Evolutionary conservation across 768 basidiomycete genomes (phyloP).

Genomic region (Galerina sulciceps): DNA sequence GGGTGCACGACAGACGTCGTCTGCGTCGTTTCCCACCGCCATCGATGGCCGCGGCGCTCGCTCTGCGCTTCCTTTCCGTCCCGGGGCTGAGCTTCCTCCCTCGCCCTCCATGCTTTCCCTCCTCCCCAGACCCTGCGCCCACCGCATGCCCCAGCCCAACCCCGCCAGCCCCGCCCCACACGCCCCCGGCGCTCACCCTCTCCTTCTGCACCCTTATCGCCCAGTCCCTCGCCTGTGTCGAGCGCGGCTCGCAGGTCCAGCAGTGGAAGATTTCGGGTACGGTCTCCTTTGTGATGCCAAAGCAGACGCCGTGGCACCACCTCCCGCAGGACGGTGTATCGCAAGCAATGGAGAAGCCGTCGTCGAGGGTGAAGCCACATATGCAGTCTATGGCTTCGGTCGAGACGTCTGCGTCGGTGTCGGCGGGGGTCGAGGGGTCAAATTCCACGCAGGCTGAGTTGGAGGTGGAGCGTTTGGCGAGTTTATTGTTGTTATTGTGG

Average conservation of each 20-base stretch:
- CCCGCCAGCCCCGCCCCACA: too few species aligned
- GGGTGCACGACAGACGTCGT: not conserved
- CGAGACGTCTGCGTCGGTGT: not conserved
- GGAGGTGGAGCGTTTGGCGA: not conserved
- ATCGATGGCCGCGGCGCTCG: too few species aligned
- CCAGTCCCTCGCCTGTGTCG: constrained; percentile 52
- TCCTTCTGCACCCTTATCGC: constrained; percentile 2
- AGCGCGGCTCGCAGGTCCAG: constrained; percentile 50
- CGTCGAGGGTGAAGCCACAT: constrained; percentile 73
- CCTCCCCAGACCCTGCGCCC: too few species aligned
- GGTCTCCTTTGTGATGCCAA: constrained; percentile 56
- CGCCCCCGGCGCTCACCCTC: too few species aligned
- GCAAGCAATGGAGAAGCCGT: constrained; percentile 86
- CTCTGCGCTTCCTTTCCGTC: too few species aligned
- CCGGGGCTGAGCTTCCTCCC: too few species aligned
- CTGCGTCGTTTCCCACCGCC: too few species aligned
- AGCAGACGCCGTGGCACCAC: constrained; percentile 87
- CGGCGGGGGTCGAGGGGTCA: too few species aligned
- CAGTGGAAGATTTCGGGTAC: constrained; percentile 82
- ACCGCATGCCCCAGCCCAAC: too few species aligned
- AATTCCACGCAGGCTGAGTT: not conserved
- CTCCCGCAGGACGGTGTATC: constrained; percentile 64
- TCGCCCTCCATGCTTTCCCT: too few species aligned
- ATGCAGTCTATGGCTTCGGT: constrained; percentile 66
- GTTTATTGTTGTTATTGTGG: not conserved